Conservation (phyloP, 805 yeast species). For the Metschnikowia drakensbergensis region DNA sequence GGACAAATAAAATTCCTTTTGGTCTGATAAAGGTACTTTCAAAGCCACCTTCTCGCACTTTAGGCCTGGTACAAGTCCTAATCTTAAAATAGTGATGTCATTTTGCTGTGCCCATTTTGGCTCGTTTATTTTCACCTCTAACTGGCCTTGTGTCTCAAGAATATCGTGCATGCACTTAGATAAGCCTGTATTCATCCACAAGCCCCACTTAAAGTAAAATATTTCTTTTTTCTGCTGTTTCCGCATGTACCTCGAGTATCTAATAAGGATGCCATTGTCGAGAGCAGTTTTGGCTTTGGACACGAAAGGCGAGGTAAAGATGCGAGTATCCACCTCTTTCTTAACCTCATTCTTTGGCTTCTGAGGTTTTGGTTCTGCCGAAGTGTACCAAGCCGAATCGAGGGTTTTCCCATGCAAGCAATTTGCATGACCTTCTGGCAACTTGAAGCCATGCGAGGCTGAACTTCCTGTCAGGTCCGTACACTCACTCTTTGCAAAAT, state of each 20-base stretch:
- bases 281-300: neutral
- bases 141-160: slow-evolving; percentile 6
- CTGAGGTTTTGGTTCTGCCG: neutral
- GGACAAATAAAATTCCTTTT: slow-evolving; percentile 1
- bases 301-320: neutral
- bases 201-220: slow-evolving; percentile 12
- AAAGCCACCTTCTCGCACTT: slow-evolving; percentile 7
- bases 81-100: neutral
- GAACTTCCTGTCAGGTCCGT: neutral
- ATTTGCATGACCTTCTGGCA: neutral
- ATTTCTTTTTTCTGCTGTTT: neutral
- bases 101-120: neutral
- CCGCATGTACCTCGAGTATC: slow-evolving; percentile 2
- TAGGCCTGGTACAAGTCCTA: slow-evolving; percentile 6
- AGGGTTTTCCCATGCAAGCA: neutral
- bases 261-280: slow-evolving; percentile 5
- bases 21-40: slow-evolving; percentile 1
- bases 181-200: slow-evolving; percentile 4
- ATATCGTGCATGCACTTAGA: slow-evolving; percentile 1
- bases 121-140: neutral
- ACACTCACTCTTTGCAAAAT: neutral
- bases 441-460: neutral
- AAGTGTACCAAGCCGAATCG: neutral
- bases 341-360: neutral
- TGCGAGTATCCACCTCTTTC: neutral